These are phyloP conservation scores for Carex parvula DNA, from an alignment of 176 grass and related monocot genomes.

Conservation along the genomic window DNA sequence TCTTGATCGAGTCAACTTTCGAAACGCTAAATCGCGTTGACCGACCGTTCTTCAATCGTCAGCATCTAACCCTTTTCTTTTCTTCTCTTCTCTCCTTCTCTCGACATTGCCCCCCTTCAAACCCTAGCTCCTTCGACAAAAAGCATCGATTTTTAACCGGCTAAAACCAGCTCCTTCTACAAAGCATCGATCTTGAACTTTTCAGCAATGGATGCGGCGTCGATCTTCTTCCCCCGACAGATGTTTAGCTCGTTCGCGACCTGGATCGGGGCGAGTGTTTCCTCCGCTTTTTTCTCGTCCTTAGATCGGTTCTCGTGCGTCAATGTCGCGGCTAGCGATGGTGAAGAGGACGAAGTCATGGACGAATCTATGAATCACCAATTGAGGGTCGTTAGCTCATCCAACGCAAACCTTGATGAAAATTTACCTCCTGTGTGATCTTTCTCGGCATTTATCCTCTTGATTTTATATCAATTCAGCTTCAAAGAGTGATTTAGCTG, in stretches of 20 bases:
- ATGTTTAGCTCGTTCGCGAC: not conserved
- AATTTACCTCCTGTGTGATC: slow-evolving; percentile 27
- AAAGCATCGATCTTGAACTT: not conserved
- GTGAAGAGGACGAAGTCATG: slow-evolving; percentile 13
- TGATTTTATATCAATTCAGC: slow-evolving; percentile 1
- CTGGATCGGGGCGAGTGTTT: slow-evolving; percentile 29
- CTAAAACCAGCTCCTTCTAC: not conserved
- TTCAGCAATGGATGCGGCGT: slow-evolving; percentile 19
- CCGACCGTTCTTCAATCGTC: not conserved
- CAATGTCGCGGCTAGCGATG: slow-evolving; percentile 23
- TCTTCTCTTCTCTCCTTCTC: not conserved
- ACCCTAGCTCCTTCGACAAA: not conserved
- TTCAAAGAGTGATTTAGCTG: not conserved
- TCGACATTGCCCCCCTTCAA: not conserved
- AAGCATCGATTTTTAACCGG: not conserved
- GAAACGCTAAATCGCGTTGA: slow-evolving; percentile 20
- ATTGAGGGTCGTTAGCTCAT: not conserved
- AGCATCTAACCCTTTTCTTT: not conserved
- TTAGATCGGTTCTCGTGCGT: slow-evolving; percentile 33
- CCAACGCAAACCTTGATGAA: not conserved
- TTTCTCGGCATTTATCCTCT: not conserved
- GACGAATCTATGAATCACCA: not conserved
- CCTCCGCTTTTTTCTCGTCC: slow-evolving; percentile 32
- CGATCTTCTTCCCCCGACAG: slow-evolving; percentile 26
- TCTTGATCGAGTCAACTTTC: not conserved